Evolutionary conservation across 2,329 filamentous ascomycete species (phyloP), one percentile per base, ranked within the genome.

Genomic region (Dichotomopilus funicola): DNA sequence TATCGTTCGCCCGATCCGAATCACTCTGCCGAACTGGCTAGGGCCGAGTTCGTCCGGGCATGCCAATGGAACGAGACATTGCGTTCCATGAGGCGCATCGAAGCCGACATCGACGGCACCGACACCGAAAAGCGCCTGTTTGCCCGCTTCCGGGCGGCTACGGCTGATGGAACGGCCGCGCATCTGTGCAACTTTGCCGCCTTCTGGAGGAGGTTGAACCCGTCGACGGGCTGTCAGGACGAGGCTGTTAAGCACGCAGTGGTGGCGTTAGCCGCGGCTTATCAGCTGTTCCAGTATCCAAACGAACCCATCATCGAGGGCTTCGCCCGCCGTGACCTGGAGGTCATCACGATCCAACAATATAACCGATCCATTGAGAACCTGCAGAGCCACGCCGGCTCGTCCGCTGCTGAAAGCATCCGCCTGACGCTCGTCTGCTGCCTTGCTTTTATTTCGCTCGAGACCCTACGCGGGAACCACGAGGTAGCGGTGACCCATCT

Each of bases 311-410:
- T 58, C 48, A 19, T 61, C 50, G 55, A 59, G 33, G 51, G 60
- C 11, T 50, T 61, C 40, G 54, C 59, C 35, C 60, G 61, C 5
- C 64, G 64, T 31, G 61, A 67, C 34, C 62, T 68, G 3, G 70
- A 73, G 48, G 60, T 70, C 5, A 71, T 73, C 59, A 68, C 67
- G 42, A 68, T 73, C 54, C 66, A 70, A 53, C 70, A 73, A 51
- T 73, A 74, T 59, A 71, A 68, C 60, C 62, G 64, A 8, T 69
- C 71, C 19, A 69, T 74, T 51, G 67, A 67, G 48, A 63, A 66
- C 19, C 64, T 72, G 12, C 64, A 65, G 35, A 55, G 51, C 38
- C 64, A 67, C 49, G 63, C 63, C 6, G 57, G 56, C 5, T 63
- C 62, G 4, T 59, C 61, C 3, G 59, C 57, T 31, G 46, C 56